Evolutionary conservation across 768 basidiomycete genomes (phyloP).

Genomic region (Termitomyces titanicus): DNA sequence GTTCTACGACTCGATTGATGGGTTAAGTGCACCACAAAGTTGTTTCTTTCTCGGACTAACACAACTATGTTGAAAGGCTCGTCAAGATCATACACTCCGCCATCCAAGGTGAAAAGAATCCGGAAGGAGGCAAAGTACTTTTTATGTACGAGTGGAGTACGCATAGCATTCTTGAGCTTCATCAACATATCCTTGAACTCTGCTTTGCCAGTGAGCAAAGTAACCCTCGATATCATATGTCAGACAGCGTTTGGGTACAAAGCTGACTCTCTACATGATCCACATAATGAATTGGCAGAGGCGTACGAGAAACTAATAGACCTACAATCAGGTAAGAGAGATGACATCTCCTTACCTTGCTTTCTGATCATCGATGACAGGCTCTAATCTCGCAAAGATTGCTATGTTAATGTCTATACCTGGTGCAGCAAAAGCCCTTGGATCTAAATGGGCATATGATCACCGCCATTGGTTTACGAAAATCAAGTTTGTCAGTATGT

Average conservation of each 20-base stretch:
- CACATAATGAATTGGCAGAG: conserved; percentile 43
- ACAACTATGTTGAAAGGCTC: conserved; percentile 21
- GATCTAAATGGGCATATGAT: conserved; percentile 28
- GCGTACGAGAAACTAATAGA: conserved; percentile 43
- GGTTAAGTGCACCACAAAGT: conserved; percentile 21
- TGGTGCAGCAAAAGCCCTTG: conserved; percentile 26
- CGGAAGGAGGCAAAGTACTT: conserved; percentile 26
- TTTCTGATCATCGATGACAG: conserved; percentile 2
- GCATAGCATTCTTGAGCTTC: conserved; percentile 14
- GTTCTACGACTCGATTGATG: conserved; percentile 45
- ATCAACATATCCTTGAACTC: neutral
- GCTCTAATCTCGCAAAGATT: conserved; percentile 33
- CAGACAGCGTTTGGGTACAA: conserved; percentile 46
- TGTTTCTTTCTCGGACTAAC: neutral
- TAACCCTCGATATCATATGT: conserved; percentile 51
- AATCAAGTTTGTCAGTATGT: conserved; percentile 7
- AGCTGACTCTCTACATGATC: conserved; percentile 40
- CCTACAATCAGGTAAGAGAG: conserved; percentile 32
- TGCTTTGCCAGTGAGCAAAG: conserved; percentile 46
- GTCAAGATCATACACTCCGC: conserved; percentile 31
- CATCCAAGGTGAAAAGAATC: conserved; percentile 21
- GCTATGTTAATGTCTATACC: conserved; percentile 33
- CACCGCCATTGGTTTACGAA: conserved; percentile 14
- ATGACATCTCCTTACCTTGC: neutral
- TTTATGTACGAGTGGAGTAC: conserved; percentile 45